These are phyloP conservation scores for Phialemonium atrogriseum DNA, from an alignment of 2,329 filamentous ascomycete species.

Conservation along the genomic window DNA sequence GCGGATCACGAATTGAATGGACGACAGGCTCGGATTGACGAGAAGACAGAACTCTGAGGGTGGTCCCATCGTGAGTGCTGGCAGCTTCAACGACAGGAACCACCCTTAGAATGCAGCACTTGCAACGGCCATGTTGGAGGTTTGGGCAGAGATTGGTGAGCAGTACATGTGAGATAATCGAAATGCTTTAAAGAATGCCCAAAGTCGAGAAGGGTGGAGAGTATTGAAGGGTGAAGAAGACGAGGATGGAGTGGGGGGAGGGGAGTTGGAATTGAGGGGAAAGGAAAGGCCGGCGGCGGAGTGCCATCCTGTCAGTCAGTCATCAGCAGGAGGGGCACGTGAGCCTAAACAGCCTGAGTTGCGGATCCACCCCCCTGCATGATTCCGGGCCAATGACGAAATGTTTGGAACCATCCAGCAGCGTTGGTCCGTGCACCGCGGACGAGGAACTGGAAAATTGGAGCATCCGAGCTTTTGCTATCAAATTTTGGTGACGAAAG, in stretches of 20 bases:
- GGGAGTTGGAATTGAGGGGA: not conserved
- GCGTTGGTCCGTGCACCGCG: too few relatives aligned
- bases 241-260: conserved; percentile 3
- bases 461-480: too few relatives aligned
- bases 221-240: conserved; percentile 6
- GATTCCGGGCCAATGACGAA: too few relatives aligned
- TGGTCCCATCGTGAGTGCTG: conserved; percentile 46
- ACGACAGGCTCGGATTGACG: conserved; percentile 11
- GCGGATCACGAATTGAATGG: too few relatives aligned
- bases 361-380: too few relatives aligned
- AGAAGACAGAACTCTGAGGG: conserved; percentile 36
- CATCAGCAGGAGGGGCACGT: too few relatives aligned
- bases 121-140: conserved; percentile 32
- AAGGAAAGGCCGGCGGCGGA: conserved; percentile 1
- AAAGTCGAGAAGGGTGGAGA: too few relatives aligned
- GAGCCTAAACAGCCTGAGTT: too few relatives aligned
- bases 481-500: too few relatives aligned
- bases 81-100: conserved; percentile 28
- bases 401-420: too few relatives aligned
- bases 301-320: not conserved
- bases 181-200: not conserved
- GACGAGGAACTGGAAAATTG: too few relatives aligned
- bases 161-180: too few relatives aligned
- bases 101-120: conserved; percentile 47
- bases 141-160: not conserved